A percentile compares a stretch with the other conserved stretches of the same genome.
Evolutionary conservation across 169 alveolate genomes (phyloP).

Genomic region (Eimeria falciformis): DNA sequence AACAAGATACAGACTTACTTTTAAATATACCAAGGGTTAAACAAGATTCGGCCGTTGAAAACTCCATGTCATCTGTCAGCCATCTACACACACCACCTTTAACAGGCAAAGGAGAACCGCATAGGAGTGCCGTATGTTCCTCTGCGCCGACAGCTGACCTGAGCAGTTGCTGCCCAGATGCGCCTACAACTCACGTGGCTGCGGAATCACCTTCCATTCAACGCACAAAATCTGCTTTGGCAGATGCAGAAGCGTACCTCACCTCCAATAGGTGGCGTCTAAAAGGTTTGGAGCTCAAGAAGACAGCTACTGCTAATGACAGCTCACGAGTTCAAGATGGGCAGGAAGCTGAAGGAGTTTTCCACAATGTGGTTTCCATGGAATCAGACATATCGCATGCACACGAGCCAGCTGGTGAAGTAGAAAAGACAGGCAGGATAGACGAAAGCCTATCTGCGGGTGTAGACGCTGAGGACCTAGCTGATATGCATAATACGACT

Average conservation of each 20-base stretch:
- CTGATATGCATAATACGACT: not conserved
- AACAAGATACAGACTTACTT: too few relatives aligned
- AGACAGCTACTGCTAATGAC: not conserved
- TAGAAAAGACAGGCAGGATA: not conserved
- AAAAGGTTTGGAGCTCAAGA: not conserved
- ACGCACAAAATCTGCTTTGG: not conserved
- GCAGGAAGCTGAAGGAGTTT: not conserved
- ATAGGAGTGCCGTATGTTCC: too few relatives aligned
- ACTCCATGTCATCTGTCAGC: too few relatives aligned
- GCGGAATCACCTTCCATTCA: not conserved
- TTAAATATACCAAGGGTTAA: too few relatives aligned
- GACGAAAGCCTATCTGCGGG: not conserved
- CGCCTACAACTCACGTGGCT: not conserved
- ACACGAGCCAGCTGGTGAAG: not conserved
- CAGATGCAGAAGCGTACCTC: slow-evolving; percentile 12
- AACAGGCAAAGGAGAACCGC: too few relatives aligned
- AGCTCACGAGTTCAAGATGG: not conserved
- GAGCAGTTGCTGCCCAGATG: not conserved
- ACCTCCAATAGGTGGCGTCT: slow-evolving; percentile 22
- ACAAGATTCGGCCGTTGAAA: too few relatives aligned
- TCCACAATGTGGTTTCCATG: not conserved
- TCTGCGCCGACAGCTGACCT: too few relatives aligned
- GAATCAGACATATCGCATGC: not conserved
- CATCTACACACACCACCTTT: too few relatives aligned
- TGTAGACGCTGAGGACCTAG: not conserved